Percentiles rank a stretch among this genome's conserved stretches.
phyloP scores from a whole-genome alignment of 768 basidiomycete genomes.

The Erythrobasidium yunnanense region DNA sequence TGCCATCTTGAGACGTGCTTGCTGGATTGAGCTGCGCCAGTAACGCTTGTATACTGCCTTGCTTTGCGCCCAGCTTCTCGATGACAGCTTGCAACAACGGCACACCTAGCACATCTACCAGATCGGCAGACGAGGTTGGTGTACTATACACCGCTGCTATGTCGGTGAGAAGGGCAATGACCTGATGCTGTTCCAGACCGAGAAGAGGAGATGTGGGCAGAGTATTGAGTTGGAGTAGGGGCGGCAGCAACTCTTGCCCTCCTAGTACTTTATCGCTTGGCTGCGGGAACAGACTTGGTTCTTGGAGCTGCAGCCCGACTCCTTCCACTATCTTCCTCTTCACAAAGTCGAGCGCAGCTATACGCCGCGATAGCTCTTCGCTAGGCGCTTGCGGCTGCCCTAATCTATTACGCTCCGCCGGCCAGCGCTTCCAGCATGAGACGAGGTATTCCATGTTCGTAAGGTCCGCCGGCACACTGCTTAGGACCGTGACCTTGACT shows the following conservation, averaged over 20 bases:
- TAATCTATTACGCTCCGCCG: background rate
- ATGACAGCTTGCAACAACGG: slow-evolving; percentile 49
- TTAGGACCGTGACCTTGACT: slow-evolving; percentile 44
- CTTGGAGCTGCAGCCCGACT: slow-evolving; percentile 68
- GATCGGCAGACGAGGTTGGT: slow-evolving; percentile 43
- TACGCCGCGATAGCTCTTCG: slow-evolving; percentile 51
- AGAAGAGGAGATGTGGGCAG: slow-evolving; percentile 44
- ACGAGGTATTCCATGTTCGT: slow-evolving; percentile 82
- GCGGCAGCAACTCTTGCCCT: slow-evolving; percentile 63
- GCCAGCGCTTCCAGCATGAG: slow-evolving; percentile 71
- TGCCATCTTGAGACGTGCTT: slow-evolving; percentile 2
- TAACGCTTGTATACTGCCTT: slow-evolving; percentile 35
- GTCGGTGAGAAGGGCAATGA: slow-evolving; percentile 73
- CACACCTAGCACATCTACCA: slow-evolving; percentile 61
- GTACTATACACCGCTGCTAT: slow-evolving; percentile 58
- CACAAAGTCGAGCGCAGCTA: slow-evolving; percentile 73
- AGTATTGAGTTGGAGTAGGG: slow-evolving; percentile 58
- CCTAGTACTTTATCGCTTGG: slow-evolving; percentile 59
- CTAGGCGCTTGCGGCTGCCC: slow-evolving; percentile 48
- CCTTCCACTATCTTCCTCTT: slow-evolving; percentile 67
- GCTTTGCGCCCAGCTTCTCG: slow-evolving; percentile 42
- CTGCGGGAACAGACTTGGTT: slow-evolving; percentile 89
- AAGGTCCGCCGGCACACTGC: slow-evolving; percentile 63
- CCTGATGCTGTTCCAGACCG: slow-evolving; percentile 55
- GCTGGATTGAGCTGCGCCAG: slow-evolving; percentile 4